phyloP scores from a whole-genome alignment of 768 basidiomycete species.

The Auricularia auricula-judae region DNA sequence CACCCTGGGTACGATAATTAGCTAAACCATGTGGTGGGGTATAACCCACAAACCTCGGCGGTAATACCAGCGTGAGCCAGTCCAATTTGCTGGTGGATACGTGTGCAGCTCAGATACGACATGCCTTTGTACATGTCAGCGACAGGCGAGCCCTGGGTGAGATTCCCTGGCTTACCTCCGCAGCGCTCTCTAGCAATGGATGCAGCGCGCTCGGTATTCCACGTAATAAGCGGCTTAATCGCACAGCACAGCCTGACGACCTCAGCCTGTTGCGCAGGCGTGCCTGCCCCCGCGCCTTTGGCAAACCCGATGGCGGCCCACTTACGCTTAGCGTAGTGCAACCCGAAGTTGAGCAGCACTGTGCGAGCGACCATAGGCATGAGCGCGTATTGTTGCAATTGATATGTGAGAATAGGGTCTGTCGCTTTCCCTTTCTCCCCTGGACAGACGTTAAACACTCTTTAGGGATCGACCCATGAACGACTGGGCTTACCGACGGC shows the following conservation, averaged over 20 bases:
- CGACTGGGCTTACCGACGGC: background rate
- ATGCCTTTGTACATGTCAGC: background rate
- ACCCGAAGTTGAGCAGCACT: background rate
- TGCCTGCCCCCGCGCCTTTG: background rate
- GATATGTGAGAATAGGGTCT: background rate
- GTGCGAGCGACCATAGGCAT: background rate
- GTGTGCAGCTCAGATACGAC: background rate
- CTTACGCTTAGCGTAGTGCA: background rate
- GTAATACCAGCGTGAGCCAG: background rate
- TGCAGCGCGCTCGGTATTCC: background rate
- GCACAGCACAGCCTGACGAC: background rate
- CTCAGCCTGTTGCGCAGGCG: background rate
- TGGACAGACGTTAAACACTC: background rate
- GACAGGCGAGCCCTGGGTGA: background rate
- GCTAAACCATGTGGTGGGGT: too few species aligned
- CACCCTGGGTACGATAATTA: background rate
- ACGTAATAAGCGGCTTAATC: background rate
- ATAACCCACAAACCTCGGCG: background rate
- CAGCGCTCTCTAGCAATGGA: background rate
- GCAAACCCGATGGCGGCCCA: background rate
- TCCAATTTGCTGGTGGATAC: constrained; percentile 1
- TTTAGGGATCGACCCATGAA: background rate
- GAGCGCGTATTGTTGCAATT: background rate
- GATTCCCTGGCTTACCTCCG: background rate
- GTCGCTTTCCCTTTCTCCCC: background rate